Evolutionary conservation across 2,329 filamentous ascomycete species (phyloP).

Genomic region (Aphanocladium album): DNA sequence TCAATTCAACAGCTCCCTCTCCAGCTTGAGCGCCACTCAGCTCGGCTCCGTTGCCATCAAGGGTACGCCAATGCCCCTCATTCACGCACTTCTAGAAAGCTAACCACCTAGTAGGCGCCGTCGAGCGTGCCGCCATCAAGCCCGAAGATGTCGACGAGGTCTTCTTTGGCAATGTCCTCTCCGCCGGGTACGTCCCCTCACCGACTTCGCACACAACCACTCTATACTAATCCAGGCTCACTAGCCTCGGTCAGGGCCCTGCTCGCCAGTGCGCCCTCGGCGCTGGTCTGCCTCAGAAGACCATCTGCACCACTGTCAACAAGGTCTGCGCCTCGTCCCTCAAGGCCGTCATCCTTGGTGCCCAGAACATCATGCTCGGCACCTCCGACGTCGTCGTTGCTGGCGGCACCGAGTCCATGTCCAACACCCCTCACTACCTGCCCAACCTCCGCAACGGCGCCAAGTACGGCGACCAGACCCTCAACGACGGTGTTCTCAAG

Average conservation of each 20-base stretch:
- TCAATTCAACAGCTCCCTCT: conserved; percentile 63
- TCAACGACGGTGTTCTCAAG: conserved; percentile 89
- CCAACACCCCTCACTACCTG: conserved; percentile 94
- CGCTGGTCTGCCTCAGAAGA: conserved; percentile 75
- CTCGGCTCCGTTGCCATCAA: conserved; percentile 91
- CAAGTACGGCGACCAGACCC: conserved; percentile 87
- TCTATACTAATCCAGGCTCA: background rate
- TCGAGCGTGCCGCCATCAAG: conserved; percentile 85
- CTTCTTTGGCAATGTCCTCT: conserved; percentile 97
- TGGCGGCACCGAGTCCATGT: conserved; percentile 97
- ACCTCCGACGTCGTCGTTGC: conserved; percentile 90
- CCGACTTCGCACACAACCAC: background rate
- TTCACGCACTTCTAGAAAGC: conserved; percentile 2
- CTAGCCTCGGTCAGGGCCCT: conserved; percentile 88
- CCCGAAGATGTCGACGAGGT: conserved; percentile 90
- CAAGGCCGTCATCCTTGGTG: conserved; percentile 90
- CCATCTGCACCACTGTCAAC: conserved; percentile 90
- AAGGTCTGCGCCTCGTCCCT: conserved; percentile 96
- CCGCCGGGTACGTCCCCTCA: conserved; percentile 67
- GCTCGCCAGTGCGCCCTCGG: conserved; percentile 89
- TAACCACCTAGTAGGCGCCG: conserved; percentile 53
- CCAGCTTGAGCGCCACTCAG: conserved; percentile 78
- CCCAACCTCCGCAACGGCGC: conserved; percentile 78
- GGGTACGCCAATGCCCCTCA: conserved; percentile 45
- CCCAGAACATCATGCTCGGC: conserved; percentile 96